Evolutionary conservation across 176 grass and related monocot species (phyloP), one percentile per base, ranked within the genome.

Genomic region (Hordeum marinum): DNA sequence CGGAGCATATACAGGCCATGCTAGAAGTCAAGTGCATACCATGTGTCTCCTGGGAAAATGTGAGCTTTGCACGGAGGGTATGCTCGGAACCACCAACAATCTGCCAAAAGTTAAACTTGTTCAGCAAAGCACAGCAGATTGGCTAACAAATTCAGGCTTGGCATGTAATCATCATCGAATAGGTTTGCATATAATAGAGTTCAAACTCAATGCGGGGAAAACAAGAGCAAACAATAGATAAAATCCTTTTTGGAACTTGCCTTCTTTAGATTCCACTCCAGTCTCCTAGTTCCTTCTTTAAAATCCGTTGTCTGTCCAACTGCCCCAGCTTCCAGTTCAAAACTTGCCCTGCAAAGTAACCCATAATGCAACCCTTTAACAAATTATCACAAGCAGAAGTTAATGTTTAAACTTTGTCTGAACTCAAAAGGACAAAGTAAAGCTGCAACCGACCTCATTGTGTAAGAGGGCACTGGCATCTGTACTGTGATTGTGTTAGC

Each of bases 241-340:
- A 66, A 67, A 68, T 68, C 45, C 2, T 70, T 62, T 12, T 86
- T 75, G 24, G 31, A 42, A 80, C 83, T 89, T 99, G 84, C 96
- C 96, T 99, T 99, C 68, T 99, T 99, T 78, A 99, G 78, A 87
- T 84, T 90, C 96, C 96, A 99, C 82, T 99, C 96, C 85, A 99
- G 86, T 76, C 96, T 99, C 82, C 82, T 96, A 76, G 88, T 87
- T 62, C 93, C 96, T 89, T 99, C 96, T 85, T 96, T 99, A 88
- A 96, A 99, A 90, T 99, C 91, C 1, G 96, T 87, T 37, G 87
- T 94, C 83, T 99, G 96, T 46, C 96, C 96, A 73, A 90, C 31
- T 74, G 91, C 93, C 62, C 96, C 93, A 82, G 96, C 87, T 92
- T 99, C 93, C 79, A 99, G 76, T 81, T 99, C 96, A 88, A 96